Evolutionary conservation across 805 yeast genomes (phyloP).

Genomic region (Hanseniaspora vineae): DNA sequence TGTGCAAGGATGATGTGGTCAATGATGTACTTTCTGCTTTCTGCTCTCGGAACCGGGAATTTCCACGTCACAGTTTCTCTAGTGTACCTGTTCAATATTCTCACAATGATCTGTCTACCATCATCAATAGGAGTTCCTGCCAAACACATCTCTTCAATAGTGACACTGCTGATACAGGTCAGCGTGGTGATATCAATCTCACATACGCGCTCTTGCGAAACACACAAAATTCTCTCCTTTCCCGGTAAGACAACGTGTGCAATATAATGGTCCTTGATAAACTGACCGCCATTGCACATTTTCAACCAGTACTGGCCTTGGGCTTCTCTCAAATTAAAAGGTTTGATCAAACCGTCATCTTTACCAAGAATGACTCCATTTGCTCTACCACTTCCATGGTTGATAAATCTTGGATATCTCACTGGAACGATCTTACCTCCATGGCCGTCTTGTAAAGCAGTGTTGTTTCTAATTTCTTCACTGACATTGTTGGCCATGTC

Average conservation of each 20-base stretch:
- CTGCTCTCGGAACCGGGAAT: slow-evolving; percentile 4
- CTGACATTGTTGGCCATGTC: slow-evolving; percentile 87
- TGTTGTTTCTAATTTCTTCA: slow-evolving; percentile 87
- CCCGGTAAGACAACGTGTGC: slow-evolving; percentile 42
- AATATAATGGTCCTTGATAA: slow-evolving; percentile 57
- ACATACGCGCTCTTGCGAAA: slow-evolving; percentile 4
- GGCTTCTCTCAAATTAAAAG: slow-evolving; percentile 70
- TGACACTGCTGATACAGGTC: slow-evolving; percentile 2
- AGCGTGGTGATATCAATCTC: slow-evolving; percentile 1
- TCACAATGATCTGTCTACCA: slow-evolving; percentile 6
- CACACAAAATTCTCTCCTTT: slow-evolving; percentile 4
- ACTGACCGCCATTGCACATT: slow-evolving; percentile 68
- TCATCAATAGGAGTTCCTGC: slow-evolving; percentile 7
- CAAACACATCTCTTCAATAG: slow-evolving; percentile 5
- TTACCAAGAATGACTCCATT: slow-evolving; percentile 1
- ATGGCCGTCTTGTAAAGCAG: slow-evolving; percentile 62
- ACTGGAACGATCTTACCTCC: slow-evolving; percentile 14
- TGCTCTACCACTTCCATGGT: slow-evolving; percentile 12
- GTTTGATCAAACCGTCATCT: slow-evolving; percentile 57
- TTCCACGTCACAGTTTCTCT: slow-evolving; percentile 1
- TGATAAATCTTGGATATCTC: slow-evolving; percentile 68
- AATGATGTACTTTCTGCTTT: slow-evolving; percentile 2
- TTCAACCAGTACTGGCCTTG: slow-evolving; percentile 93
- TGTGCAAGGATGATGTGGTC: slow-evolving; percentile 3
- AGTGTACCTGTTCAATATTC: not conserved